Evolutionary conservation across 352 stramenopile genomes (phyloP).

Genomic region (Pythium insidiosum): DNA sequence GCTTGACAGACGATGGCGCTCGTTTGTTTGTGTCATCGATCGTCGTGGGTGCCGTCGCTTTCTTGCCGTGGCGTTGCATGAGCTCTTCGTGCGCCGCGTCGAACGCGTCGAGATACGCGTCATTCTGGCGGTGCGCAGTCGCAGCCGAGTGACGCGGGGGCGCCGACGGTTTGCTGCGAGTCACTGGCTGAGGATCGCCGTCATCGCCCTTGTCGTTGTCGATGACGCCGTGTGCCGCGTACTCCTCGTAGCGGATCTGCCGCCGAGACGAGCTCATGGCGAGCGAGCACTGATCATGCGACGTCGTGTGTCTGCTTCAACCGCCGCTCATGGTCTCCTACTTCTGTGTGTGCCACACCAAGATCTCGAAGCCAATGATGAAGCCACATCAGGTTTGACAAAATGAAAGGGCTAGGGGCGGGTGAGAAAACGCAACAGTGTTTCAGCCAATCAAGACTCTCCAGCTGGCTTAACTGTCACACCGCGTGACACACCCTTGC

Average conservation of each 20-base stretch:
- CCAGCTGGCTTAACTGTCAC: too few species aligned
- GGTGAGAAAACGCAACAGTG: too few species aligned
- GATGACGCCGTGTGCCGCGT: slow-evolving; percentile 23
- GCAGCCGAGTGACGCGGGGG: slow-evolving; percentile 17
- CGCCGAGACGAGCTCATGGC: slow-evolving; percentile 1
- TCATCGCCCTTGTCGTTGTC: background rate
- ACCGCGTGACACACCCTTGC: too few species aligned
- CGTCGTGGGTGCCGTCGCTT: background rate
- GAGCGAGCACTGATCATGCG: background rate
- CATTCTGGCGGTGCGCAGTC: slow-evolving; percentile 51
- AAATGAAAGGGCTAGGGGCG: too few species aligned
- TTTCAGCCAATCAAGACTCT: too few species aligned
- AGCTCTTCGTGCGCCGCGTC: slow-evolving; percentile 43
- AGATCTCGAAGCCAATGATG: background rate
- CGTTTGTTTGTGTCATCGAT: background rate
- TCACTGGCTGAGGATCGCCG: too few species aligned
- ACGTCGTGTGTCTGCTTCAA: background rate
- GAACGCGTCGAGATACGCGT: slow-evolving; percentile 67
- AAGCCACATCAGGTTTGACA: too few species aligned
- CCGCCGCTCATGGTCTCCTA: background rate
- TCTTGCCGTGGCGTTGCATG: slow-evolving; percentile 5
- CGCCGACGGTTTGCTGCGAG: background rate
- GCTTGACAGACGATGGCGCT: too few species aligned
- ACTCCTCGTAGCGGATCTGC: slow-evolving; percentile 50
- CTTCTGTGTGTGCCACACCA: background rate